These are phyloP conservation scores for Westerdykella aurantiaca DNA, from an alignment of 2,329 filamentous ascomycete genomes.

Conservation along the genomic window DNA sequence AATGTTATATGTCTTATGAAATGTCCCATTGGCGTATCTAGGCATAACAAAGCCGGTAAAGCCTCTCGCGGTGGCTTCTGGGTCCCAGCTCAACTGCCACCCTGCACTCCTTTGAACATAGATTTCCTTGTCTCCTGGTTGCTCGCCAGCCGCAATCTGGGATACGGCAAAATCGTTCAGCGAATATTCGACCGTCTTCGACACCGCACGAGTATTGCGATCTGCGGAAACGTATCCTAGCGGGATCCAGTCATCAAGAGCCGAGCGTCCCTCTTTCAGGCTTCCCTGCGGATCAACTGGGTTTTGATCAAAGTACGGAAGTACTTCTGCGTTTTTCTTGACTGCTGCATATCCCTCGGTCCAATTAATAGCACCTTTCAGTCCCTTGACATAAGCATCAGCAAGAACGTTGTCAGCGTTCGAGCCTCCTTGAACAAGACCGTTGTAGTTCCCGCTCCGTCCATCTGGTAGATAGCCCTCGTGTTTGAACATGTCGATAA, in stretches of 20 bases:
- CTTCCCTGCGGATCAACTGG: slow-evolving; percentile 32
- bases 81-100: slow-evolving; percentile 41
- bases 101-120: slow-evolving; percentile 38
- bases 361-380: slow-evolving; percentile 62
- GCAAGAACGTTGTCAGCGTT: slow-evolving; percentile 49
- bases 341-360: slow-evolving; percentile 64
- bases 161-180: slow-evolving; percentile 42
- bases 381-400: slow-evolving; percentile 62
- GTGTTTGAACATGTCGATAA: slow-evolving; percentile 57
- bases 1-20: slow-evolving; percentile 38
- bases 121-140: slow-evolving; percentile 36
- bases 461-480: slow-evolving; percentile 69
- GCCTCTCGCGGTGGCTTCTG: slow-evolving; percentile 32
- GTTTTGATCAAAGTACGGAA: slow-evolving; percentile 32
- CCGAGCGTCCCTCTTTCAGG: slow-evolving; percentile 40
- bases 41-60: slow-evolving; percentile 37
- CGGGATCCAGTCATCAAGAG: slow-evolving; percentile 41
- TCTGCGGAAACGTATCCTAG: slow-evolving; percentile 36
- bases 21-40: slow-evolving; percentile 31
- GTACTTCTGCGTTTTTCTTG: slow-evolving; percentile 62
- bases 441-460: slow-evolving; percentile 52
- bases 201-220: slow-evolving; percentile 35
- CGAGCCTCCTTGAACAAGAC: slow-evolving; percentile 38
- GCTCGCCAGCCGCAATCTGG: slow-evolving; percentile 37
- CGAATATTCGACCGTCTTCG: slow-evolving; percentile 40